These are phyloP conservation scores for Begonia fuchsioides DNA, from an alignment of 306 rosid species.

Conservation along the genomic window DNA sequence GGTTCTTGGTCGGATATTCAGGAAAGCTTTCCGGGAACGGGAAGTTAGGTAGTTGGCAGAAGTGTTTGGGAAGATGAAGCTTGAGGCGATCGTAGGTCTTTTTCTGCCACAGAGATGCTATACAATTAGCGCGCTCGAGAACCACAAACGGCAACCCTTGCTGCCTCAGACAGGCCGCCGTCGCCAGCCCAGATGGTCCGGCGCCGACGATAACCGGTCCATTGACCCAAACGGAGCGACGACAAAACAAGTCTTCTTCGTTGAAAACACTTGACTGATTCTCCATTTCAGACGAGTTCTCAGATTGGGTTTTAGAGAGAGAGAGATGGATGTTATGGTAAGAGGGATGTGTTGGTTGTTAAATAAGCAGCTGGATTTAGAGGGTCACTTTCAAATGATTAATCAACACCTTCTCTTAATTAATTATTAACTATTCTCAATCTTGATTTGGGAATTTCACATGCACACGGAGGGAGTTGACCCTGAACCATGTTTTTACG, in stretches of 20 bases:
- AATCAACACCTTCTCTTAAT: too few species aligned
- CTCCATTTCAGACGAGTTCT: conserved; percentile 33
- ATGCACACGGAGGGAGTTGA: too few species aligned
- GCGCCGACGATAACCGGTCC: conserved; percentile 91
- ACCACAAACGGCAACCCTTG: conserved; percentile 80
- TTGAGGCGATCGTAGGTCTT: conserved; percentile 79
- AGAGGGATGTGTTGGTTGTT: not conserved
- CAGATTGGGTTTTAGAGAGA: not conserved
- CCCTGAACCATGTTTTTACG: too few species aligned
- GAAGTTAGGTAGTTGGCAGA: conserved; percentile 74
- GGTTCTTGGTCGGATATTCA: conserved; percentile 66
- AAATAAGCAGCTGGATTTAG: too few species aligned
- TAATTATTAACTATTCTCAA: too few species aligned
- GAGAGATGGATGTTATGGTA: conserved; percentile 3
- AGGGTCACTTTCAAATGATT: too few species aligned
- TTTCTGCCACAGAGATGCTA: conserved; percentile 87
- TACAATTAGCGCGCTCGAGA: conserved; percentile 69
- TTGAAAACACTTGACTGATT: conserved; percentile 41
- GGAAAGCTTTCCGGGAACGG: conserved; percentile 79
- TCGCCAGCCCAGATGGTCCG: conserved; percentile 94
- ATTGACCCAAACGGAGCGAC: conserved; percentile 61
- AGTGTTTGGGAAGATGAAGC: conserved; percentile 88
- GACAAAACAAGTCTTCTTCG: conserved; percentile 29
- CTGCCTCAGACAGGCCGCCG: conserved; percentile 79
- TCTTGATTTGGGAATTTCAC: too few species aligned